Evolutionary conservation across 352 stramenopile genomes (phyloP).

Genomic region (Pythium oligandrum): DNA sequence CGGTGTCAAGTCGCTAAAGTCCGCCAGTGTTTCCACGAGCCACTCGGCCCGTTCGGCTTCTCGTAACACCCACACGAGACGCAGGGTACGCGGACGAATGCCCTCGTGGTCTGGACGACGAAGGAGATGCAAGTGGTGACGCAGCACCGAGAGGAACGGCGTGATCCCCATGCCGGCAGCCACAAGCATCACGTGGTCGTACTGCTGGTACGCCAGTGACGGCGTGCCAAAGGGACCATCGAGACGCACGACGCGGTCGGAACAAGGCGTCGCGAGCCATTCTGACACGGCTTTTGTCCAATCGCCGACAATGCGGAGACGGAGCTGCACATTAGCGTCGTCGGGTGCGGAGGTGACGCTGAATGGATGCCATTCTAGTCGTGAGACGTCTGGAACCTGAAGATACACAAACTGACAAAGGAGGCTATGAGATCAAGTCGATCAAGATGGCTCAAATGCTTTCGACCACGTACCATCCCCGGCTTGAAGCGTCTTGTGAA

Average conservation of each 20-base stretch:
- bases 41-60: too few relatives aligned
- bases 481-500: conserved; percentile 24
- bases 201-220: conserved; percentile 18
- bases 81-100: too few relatives aligned
- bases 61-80: too few relatives aligned
- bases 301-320: conserved; percentile 36
- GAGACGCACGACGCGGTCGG: conserved; percentile 7
- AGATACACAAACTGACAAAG: conserved; percentile 52
- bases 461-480: conserved; percentile 25
- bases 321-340: conserved; percentile 34
- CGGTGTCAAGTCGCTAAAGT: too few relatives aligned
- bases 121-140: conserved; percentile 30
- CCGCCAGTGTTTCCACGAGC: too few relatives aligned
- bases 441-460: not conserved
- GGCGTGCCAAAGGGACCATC: conserved; percentile 35
- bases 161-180: conserved; percentile 34
- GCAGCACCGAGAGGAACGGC: conserved; percentile 41
- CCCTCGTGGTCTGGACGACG: not conserved
- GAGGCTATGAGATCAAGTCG: not conserved
- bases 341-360: conserved; percentile 49
- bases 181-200: conserved; percentile 28
- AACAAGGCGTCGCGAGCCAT: conserved; percentile 1
- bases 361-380: conserved; percentile 78
- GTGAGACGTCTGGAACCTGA: conserved; percentile 45
- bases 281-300: conserved; percentile 32